Evolutionary conservation across 352 stramenopile genomes (phyloP).

Genomic region (Phytopythium helicoides): DNA sequence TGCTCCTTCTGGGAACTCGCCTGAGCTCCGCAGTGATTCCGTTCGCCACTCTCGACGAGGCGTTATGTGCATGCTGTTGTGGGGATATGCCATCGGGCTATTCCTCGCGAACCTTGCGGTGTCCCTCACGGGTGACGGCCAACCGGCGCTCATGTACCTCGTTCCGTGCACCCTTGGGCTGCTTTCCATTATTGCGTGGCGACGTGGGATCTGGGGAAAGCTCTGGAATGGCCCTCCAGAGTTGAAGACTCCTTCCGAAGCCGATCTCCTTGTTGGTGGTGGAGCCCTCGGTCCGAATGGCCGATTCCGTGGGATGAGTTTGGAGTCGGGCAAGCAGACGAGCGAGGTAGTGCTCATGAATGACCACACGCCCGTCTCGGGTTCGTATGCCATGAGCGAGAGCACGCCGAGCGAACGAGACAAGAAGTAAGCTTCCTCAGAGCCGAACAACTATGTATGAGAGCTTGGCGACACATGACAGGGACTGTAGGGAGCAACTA

Average conservation of each 20-base stretch:
- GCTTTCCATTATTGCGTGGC: constrained; percentile 70
- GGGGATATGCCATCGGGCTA: constrained; percentile 93
- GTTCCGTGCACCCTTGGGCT: constrained; percentile 91
- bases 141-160: constrained; percentile 96
- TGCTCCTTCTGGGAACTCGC: constrained; percentile 5
- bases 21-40: constrained; percentile 43
- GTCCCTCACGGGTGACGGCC: constrained; percentile 89
- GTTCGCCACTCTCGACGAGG: constrained; percentile 39
- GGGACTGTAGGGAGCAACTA: too few species aligned
- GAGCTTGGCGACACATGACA: too few species aligned
- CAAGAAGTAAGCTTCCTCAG: constrained; percentile 8
- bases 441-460: neutral
- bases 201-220: constrained; percentile 82
- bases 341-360: constrained; percentile 42
- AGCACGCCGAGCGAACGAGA: constrained; percentile 15
- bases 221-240: constrained; percentile 89
- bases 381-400: constrained; percentile 41
- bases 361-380: constrained; percentile 36
- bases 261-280: neutral
- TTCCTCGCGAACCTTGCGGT: constrained; percentile 94
- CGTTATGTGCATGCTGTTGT: constrained; percentile 81
- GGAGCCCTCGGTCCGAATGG: constrained; percentile 14
- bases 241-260: constrained; percentile 22
- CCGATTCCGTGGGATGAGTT: constrained; percentile 19
- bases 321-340: constrained; percentile 19